Conservation (phyloP, 2,329 filamentous ascomycete genomes). For the Hypomyces perniciosus region DNA sequence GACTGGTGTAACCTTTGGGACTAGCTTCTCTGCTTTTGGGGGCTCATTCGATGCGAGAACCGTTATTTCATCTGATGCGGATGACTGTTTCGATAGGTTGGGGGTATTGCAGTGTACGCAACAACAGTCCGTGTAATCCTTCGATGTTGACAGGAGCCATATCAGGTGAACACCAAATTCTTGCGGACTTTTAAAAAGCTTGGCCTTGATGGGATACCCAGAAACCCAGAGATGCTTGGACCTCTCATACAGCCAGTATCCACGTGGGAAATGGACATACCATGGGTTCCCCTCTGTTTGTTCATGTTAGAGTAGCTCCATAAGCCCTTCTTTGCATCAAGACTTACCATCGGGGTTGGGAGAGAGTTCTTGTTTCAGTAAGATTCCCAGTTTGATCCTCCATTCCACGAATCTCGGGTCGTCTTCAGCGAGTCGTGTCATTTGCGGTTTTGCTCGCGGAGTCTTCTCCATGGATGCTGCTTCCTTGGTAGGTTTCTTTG, state of each 20-base stretch:
- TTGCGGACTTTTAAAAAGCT: conserved; percentile 46
- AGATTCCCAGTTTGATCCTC: conserved; percentile 39
- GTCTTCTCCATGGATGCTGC: conserved; percentile 26
- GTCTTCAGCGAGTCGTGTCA: conserved; percentile 37
- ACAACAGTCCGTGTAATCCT: conserved; percentile 44
- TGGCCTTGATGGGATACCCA: conserved; percentile 42
- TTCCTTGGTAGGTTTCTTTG: conserved; percentile 34
- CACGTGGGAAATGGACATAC: conserved; percentile 39
- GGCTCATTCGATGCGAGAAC: conserved; percentile 16
- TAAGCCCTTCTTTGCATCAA: not conserved
- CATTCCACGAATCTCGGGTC: conserved; percentile 40
- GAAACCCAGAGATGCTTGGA: conserved; percentile 46
- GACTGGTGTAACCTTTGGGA: conserved; percentile 31
- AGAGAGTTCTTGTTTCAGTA: conserved; percentile 40
- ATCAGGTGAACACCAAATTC: conserved; percentile 48
- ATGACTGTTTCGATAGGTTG: conserved; percentile 19
- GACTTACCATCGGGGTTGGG: conserved; percentile 34
- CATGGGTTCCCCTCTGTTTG: conserved; percentile 36
- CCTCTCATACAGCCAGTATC: conserved; percentile 43
- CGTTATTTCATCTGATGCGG: conserved; percentile 21
- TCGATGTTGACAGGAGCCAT: conserved; percentile 45
- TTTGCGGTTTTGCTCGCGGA: conserved; percentile 36
- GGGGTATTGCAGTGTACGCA: conserved; percentile 43
- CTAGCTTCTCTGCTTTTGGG: conserved; percentile 21
- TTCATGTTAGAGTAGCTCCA: conserved; percentile 13